These are phyloP conservation scores for Teunomyces atbi DNA, from an alignment of 805 yeast genomes.

Conservation along the genomic window DNA sequence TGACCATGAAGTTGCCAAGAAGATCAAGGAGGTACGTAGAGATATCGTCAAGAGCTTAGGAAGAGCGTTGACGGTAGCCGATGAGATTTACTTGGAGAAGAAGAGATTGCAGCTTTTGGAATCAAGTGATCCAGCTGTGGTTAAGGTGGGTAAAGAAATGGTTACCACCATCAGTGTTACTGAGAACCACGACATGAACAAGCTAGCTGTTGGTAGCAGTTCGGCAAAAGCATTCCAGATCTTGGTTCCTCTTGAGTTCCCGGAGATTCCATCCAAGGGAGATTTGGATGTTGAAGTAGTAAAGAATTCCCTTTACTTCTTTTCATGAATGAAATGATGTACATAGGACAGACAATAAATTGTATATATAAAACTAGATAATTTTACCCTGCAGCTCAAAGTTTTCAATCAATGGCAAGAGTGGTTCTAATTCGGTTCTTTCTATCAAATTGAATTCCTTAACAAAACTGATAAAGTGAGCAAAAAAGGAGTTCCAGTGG, in stretches of 20 bases:
- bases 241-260: constrained; percentile 67
- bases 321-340: constrained; percentile 32
- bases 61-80: constrained; percentile 59
- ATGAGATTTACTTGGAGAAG: constrained; percentile 72
- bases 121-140: constrained; percentile 50
- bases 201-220: constrained; percentile 20
- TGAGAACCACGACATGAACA: constrained; percentile 28
- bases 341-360: constrained; percentile 9
- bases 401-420: constrained; percentile 70
- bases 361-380: constrained; percentile 21
- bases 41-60: constrained; percentile 49
- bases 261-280: constrained; percentile 76
- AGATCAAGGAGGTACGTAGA: constrained; percentile 49
- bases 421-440: constrained; percentile 73
- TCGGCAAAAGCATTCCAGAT: constrained; percentile 37
- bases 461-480: constrained; percentile 86
- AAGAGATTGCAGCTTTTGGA: constrained; percentile 54
- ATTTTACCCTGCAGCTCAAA: constrained; percentile 88
- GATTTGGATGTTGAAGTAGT: constrained; percentile 76
- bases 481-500: constrained; percentile 96
- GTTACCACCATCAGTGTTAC: constrained; percentile 69
- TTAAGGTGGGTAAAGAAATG: constrained; percentile 51
- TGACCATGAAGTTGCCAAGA: constrained; percentile 48
- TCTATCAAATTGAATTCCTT: constrained; percentile 84
- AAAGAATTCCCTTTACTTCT: constrained; percentile 76